Conservation (phyloP, 495 filamentous ascomycete species). For the Schizothecium vesticola region DNA sequence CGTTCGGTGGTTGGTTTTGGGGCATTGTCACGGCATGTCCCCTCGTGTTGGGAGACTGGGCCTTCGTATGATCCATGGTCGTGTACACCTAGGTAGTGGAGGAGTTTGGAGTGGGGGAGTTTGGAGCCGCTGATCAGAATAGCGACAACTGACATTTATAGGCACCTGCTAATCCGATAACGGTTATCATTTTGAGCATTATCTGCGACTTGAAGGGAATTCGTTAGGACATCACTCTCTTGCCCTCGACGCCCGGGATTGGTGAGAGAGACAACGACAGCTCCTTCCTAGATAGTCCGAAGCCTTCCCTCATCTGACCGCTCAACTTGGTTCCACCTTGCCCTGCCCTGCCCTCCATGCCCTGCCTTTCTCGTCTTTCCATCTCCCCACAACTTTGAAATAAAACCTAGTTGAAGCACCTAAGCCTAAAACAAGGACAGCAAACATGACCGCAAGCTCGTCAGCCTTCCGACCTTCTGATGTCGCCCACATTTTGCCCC, state of each 20-base stretch:
- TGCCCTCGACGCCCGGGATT: background rate
- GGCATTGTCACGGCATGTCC: background rate
- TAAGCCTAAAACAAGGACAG: background rate
- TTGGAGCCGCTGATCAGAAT: background rate
- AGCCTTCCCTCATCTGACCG: too few species aligned
- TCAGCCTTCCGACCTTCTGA: background rate
- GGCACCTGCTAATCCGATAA: background rate
- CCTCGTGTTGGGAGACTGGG: background rate
- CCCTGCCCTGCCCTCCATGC: too few species aligned
- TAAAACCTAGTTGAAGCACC: too few species aligned
- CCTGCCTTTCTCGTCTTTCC: too few species aligned
- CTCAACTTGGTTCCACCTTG: too few species aligned
- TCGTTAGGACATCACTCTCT: background rate
- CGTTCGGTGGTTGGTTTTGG: background rate
- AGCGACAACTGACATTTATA: background rate
- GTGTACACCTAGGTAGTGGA: background rate
- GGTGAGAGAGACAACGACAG: too few species aligned
- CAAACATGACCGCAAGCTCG: background rate
- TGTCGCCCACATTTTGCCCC: background rate
- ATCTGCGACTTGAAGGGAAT: background rate
- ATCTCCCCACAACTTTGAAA: too few species aligned
- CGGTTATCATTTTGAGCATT: background rate
- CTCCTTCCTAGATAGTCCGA: too few species aligned
- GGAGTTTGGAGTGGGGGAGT: background rate
- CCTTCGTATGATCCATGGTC: background rate